Base-by-base conservation (phyloP, 768 basidiomycete species). In the Lactarius trivialis region DNA sequence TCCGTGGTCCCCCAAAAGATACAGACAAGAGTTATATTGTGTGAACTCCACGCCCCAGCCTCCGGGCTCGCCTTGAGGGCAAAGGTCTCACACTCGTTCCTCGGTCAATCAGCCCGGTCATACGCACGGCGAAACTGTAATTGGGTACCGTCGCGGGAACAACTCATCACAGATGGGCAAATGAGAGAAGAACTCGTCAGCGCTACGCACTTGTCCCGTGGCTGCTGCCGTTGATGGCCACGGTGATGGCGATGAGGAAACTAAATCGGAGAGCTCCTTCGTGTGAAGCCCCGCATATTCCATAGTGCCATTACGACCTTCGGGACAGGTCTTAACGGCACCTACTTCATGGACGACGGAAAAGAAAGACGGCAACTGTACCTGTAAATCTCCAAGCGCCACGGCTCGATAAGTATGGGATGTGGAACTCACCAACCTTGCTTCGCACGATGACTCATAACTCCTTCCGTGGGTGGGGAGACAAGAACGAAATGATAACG, bases 11-110 rank as follows among this genome's bases (percentile, higher is more conserved):
- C 24, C n/a, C 24, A 30, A 19, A 26, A 48, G 26, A 54, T 48
- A 34, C 51, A 52, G 30, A 52, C 28, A 32, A 28, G 58, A 43
- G 34, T 51, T 51, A 60, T 58, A 54, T 50, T 64, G 5, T 28
- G 41, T 55, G 45, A 12, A 24, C 50, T 19, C 21, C n/a, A 52
- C 32, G 28, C 36, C 19, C 30, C 7, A 32, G 28, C 4, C 15
- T 26, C 17, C 21, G 17, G 26, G 33, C 15, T 17, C 7, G 34
- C 52, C 24, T 26, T n/a, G 7, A 15, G 11, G 9, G 45, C 41
- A n/a, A 36, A 48, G 17, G 32, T 8, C 33, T 33, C 30, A 33
- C 51, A 30, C 37, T 28, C 43, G 53, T 43, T 60, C 50, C 21
- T 21, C 32, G 11, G 26, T n/a, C 41, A 19, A 33, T 51, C 37